Evolutionary conservation across 108 stramenopile genomes (phyloP).

Genomic region (Mayamaea pseudoterrestris): DNA sequence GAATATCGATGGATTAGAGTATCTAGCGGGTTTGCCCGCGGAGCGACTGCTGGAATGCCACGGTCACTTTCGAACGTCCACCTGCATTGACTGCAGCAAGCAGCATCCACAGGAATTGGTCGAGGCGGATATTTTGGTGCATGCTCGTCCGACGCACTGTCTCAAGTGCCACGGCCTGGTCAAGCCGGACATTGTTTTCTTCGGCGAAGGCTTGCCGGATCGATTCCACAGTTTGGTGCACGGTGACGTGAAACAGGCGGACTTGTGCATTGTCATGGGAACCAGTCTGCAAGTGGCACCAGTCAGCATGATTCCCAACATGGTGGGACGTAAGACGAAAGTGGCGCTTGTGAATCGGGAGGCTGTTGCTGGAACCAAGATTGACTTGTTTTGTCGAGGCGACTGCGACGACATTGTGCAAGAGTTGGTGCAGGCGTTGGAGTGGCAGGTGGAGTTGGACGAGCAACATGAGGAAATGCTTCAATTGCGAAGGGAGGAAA

Average conservation of each 20-base stretch:
- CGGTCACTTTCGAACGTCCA: conserved; percentile 76
- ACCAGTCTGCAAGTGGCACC: conserved; percentile 77
- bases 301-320: conserved; percentile 58
- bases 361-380: conserved; percentile 39
- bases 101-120: conserved; percentile 30
- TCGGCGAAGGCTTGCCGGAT: conserved; percentile 81
- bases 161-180: conserved; percentile 60
- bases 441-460: conserved; percentile 60
- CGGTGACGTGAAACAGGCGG: conserved; percentile 41
- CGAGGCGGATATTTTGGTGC: conserved; percentile 45
- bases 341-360: conserved; percentile 68
- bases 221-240: conserved; percentile 39
- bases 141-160: conserved; percentile 48
- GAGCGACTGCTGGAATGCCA: conserved; percentile 86
- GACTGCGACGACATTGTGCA: conserved; percentile 71
- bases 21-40: conserved; percentile 58
- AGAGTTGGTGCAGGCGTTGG: conserved; percentile 35
- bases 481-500: too few species aligned
- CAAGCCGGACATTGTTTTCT: conserved; percentile 96
- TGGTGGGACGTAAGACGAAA: conserved; percentile 32
- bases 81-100: conserved; percentile 42
- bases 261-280: conserved; percentile 80
- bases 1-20: conserved; percentile 92
- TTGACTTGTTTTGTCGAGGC: conserved; percentile 62
- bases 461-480: conserved; percentile 10